phyloP scores from a whole-genome alignment of 2,329 filamentous ascomycete species.

The Xylariales sp. region DNA sequence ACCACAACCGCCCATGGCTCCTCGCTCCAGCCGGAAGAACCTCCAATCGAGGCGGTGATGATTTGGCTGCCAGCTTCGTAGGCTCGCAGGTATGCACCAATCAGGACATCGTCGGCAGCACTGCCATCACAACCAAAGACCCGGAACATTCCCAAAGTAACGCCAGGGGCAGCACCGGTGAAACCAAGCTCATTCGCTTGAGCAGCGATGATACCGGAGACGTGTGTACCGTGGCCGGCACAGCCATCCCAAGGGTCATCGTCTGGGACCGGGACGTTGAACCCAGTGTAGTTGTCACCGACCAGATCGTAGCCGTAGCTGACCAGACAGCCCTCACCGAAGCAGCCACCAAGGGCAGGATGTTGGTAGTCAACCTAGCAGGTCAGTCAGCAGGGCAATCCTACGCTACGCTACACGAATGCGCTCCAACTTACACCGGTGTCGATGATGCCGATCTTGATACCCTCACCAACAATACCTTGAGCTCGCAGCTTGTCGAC shows the following conservation, averaged over 20 bases:
- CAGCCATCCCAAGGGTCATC: slow-evolving; percentile 48
- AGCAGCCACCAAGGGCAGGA: slow-evolving; percentile 59
- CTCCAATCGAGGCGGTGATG: slow-evolving; percentile 52
- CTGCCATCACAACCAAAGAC: slow-evolving; percentile 52
- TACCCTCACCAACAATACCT: slow-evolving; percentile 44
- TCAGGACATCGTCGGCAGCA: slow-evolving; percentile 51
- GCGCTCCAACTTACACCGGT: slow-evolving; percentile 40
- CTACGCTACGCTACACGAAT: slow-evolving; percentile 12
- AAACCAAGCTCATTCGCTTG: slow-evolving; percentile 49
- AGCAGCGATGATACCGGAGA: slow-evolving; percentile 59
- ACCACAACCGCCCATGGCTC: slow-evolving; percentile 46
- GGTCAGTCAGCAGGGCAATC: background rate
- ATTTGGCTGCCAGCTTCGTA: slow-evolving; percentile 56
- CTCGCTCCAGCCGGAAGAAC: slow-evolving; percentile 46
- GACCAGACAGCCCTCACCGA: slow-evolving; percentile 55
- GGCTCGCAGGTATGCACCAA: slow-evolving; percentile 55
- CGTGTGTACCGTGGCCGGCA: slow-evolving; percentile 56
- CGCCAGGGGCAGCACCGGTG: slow-evolving; percentile 51
- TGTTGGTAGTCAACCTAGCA: slow-evolving; percentile 56
- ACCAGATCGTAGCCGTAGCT: slow-evolving; percentile 53
- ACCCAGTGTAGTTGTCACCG: slow-evolving; percentile 46
- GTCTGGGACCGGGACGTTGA: slow-evolving; percentile 24
- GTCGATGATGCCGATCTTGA: slow-evolving; percentile 51
- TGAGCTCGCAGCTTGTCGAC: slow-evolving; percentile 46
- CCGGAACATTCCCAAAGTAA: slow-evolving; percentile 51